A percentile compares a stretch with the other conserved stretches of the same genome.
Conservation (phyloP, 805 yeast genomes). For the Saturnispora galanensis region DNA sequence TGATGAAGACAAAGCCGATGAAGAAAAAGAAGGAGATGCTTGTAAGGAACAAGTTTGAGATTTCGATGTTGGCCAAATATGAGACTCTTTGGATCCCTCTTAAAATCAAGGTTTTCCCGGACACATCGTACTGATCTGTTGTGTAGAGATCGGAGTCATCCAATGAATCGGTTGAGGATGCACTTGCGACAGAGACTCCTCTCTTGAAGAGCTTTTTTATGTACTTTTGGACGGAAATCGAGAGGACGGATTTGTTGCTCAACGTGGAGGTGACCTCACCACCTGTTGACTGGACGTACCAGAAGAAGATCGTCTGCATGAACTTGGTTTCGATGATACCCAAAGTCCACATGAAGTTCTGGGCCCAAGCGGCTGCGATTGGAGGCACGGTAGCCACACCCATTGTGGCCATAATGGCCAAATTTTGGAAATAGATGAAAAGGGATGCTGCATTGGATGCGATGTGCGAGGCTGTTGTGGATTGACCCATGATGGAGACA, state of each 20-base stretch:
- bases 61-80: slow-evolving; percentile 72
- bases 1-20: slow-evolving; percentile 53
- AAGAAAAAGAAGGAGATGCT: slow-evolving; percentile 77
- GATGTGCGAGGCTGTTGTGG: slow-evolving; percentile 90
- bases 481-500: slow-evolving; percentile 78
- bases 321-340: slow-evolving; percentile 73
- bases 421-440: slow-evolving; percentile 86
- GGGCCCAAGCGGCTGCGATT: slow-evolving; percentile 96
- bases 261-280: slow-evolving; percentile 76
- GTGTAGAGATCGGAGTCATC: slow-evolving; percentile 48
- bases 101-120: slow-evolving; percentile 65
- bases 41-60: slow-evolving; percentile 78
- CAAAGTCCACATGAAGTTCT: slow-evolving; percentile 93
- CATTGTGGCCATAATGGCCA: slow-evolving; percentile 92
- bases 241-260: slow-evolving; percentile 49
- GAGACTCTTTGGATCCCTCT: slow-evolving; percentile 93
- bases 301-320: slow-evolving; percentile 75
- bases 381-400: slow-evolving; percentile 91
- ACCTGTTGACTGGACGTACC: slow-evolving; percentile 95
- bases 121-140: slow-evolving; percentile 56
- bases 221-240: slow-evolving; percentile 74
- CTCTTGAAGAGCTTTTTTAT: slow-evolving; percentile 25
- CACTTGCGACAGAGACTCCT: slow-evolving; percentile 31
- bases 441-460: slow-evolving; percentile 93
- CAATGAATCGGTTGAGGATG: slow-evolving; percentile 34